Conservation (phyloP, 768 basidiomycete genomes). For the Mycena filopes region DNA sequence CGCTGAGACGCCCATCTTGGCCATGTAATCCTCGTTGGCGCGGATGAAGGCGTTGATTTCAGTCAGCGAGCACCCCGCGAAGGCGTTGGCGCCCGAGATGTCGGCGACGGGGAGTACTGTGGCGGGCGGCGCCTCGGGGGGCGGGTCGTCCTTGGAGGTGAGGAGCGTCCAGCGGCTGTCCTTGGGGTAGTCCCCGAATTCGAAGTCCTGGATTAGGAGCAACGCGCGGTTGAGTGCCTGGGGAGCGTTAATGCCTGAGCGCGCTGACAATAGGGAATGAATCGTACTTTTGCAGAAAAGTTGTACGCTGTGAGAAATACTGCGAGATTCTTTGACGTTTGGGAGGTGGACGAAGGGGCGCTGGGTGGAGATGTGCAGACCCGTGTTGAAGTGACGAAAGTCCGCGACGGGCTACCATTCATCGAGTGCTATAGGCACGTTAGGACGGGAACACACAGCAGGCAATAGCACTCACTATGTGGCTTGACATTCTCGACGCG, state of each 20-base stretch:
- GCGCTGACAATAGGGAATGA: too few relatives aligned
- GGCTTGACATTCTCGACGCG: too few relatives aligned
- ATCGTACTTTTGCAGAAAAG: not conserved
- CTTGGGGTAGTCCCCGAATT: not conserved
- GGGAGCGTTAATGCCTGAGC: not conserved
- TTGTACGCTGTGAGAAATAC: not conserved
- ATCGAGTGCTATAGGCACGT: too few relatives aligned
- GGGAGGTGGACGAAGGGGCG: too few relatives aligned
- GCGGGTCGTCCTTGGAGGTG: not conserved
- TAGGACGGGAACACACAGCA: too few relatives aligned
- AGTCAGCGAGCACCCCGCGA: slow-evolving; percentile 11
- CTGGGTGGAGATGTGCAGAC: too few relatives aligned
- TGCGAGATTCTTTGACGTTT: too few relatives aligned
- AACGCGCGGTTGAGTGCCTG: not conserved
- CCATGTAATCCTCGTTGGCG: not conserved
- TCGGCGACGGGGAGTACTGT: slow-evolving; percentile 7
- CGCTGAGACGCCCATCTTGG: not conserved
- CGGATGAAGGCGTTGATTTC: slow-evolving; percentile 23
- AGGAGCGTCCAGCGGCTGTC: slow-evolving; percentile 2
- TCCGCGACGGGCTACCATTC: too few relatives aligned
- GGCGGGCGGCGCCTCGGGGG: not conserved
- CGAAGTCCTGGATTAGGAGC: slow-evolving; percentile 6
- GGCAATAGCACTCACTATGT: too few relatives aligned
- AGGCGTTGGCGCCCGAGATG: slow-evolving; percentile 5
- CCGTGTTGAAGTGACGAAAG: too few relatives aligned